Percentiles rank a stretch among this genome's conserved stretches.
phyloP scores from a whole-genome alignment of 306 rosid species.

The Echinosophora koreensis region DNA sequence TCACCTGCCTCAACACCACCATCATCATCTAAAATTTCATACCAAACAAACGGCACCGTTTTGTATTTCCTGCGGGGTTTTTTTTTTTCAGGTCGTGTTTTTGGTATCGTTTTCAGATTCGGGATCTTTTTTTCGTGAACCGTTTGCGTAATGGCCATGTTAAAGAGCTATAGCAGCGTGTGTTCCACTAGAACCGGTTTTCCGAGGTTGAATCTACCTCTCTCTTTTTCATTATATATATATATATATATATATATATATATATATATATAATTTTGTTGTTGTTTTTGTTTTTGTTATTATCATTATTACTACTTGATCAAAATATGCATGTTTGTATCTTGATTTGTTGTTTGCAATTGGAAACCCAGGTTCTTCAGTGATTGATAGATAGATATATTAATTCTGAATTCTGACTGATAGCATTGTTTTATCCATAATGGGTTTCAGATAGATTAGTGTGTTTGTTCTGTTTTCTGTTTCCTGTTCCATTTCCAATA shows the following conservation, averaged over 20 bases:
- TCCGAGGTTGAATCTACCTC: conserved; percentile 53
- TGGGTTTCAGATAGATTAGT: not conserved
- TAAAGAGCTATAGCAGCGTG: conserved; percentile 52
- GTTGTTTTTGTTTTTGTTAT: not conserved
- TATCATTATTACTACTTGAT: not conserved
- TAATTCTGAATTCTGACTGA: not conserved
- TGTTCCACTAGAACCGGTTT: conserved; percentile 55
- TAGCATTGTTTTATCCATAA: not conserved
- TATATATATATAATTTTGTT: too few relatives aligned
- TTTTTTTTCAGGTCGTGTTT: not conserved
- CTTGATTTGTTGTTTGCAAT: not conserved
- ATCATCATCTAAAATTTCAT: not conserved
- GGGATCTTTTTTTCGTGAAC: not conserved
- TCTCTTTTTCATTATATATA: not conserved
- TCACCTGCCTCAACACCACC: not conserved
- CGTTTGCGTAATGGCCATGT: conserved; percentile 49
- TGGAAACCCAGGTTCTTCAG: not conserved
- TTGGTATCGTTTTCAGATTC: not conserved
- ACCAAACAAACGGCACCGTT: conserved; percentile 8
- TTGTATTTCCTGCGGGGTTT: not conserved
- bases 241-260: too few relatives aligned
- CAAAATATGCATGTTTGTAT: not conserved
- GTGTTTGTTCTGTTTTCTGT: too few relatives aligned
- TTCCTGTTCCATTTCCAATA: too few relatives aligned
- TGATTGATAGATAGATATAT: not conserved